phyloP scores from a whole-genome alignment of 352 stramenopile genomes.

The Chloridella minuta region DNA sequence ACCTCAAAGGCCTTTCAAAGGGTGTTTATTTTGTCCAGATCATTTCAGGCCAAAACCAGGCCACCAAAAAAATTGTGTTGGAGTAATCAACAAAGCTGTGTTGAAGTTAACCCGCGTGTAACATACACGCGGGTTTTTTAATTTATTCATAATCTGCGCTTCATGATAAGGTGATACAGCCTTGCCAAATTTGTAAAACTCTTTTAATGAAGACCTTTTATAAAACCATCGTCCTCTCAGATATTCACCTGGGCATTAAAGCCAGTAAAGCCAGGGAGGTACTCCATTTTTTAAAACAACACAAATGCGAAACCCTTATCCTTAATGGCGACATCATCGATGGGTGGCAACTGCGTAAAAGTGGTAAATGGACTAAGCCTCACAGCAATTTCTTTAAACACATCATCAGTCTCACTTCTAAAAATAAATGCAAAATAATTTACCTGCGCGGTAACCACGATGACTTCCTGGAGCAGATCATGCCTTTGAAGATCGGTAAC shows the following conservation, averaged over 20 bases:
- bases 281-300: neutral
- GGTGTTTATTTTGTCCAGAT: neutral
- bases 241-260: neutral
- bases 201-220: conserved; percentile 1
- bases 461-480: neutral
- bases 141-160: neutral
- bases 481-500: neutral
- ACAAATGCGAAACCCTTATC: neutral
- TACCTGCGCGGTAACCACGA: neutral
- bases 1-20: neutral
- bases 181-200: neutral
- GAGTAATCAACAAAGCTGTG: neutral
- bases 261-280: neutral
- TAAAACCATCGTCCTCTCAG: neutral
- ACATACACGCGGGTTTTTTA: neutral
- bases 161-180: neutral
- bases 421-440: neutral
- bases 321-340: neutral
- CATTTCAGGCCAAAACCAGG: neutral
- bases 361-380: neutral
- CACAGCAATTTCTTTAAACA: neutral
- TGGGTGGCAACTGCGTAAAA: neutral
- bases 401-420: neutral
- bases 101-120: neutral
- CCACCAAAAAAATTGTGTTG: neutral